Conservation (phyloP, 1,139 yeast species). For the Blastobotrys elegans region DNA sequence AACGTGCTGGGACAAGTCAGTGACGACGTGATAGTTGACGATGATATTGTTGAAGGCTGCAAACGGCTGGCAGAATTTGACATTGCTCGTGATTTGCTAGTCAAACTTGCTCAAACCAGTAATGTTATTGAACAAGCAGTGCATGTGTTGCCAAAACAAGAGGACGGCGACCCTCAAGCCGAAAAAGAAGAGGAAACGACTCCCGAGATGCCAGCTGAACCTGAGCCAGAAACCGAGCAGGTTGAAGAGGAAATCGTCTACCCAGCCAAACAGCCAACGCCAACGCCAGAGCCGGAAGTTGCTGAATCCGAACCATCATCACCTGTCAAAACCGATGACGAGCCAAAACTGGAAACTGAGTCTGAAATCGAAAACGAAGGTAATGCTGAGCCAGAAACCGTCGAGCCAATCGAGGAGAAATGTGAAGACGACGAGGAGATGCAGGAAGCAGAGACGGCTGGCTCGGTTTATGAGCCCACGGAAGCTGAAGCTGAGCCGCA, state of each 20-base stretch:
- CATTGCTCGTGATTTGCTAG: background rate
- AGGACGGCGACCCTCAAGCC: background rate
- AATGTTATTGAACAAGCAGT: background rate
- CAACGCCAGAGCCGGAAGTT: background rate
- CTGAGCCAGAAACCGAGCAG: background rate
- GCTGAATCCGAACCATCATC: background rate
- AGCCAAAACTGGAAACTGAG: background rate
- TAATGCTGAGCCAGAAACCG: background rate
- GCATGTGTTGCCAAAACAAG: background rate
- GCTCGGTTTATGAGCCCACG: background rate
- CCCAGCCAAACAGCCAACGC: background rate
- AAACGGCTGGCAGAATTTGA: background rate
- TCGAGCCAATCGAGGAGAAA: background rate
- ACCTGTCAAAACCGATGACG: background rate
- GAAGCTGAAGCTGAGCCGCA: background rate
- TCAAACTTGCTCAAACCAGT: background rate
- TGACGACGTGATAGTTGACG: background rate
- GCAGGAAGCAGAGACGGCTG: background rate
- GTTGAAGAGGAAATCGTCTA: background rate
- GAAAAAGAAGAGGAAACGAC: background rate
- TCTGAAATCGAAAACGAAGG: background rate
- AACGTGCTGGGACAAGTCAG: background rate
- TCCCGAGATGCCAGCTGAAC: background rate
- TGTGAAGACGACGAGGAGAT: background rate
- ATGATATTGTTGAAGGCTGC: background rate